Percentiles rank a stretch among this genome's conserved stretches.
phyloP scores from a whole-genome alignment of 176 grass and related monocot genomes.

The Tillandsia fasciculata region DNA sequence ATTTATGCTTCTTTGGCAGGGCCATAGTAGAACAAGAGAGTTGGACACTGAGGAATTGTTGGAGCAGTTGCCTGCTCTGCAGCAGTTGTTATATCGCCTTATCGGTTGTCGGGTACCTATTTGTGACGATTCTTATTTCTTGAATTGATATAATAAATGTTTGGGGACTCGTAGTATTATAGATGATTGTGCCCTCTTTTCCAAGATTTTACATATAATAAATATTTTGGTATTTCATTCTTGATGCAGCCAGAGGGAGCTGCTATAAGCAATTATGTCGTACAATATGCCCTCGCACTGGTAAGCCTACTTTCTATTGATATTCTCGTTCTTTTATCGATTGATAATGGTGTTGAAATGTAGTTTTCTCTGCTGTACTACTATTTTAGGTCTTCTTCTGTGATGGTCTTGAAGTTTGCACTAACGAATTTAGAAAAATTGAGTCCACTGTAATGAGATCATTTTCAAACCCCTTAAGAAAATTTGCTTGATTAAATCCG shows the following conservation, averaged over 20 bases:
- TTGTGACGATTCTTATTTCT: background rate
- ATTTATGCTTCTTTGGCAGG: conserved; percentile 31
- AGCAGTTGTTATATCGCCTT: conserved; percentile 90
- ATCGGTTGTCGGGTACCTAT: conserved; percentile 72
- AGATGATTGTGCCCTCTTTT: background rate
- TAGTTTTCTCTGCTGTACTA: too few species aligned
- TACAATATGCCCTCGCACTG: conserved; percentile 82
- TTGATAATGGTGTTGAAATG: too few species aligned
- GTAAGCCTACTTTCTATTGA: conserved; percentile 29
- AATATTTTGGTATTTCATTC: conserved; percentile 19
- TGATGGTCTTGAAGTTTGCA: too few species aligned
- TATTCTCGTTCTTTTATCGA: background rate
- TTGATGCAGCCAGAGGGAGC: conserved; percentile 71
- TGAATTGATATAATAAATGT: background rate
- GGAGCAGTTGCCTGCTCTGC: conserved; percentile 81
- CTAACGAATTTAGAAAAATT: too few species aligned
- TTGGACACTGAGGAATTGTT: conserved; percentile 66
- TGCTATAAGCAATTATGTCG: conserved; percentile 66
- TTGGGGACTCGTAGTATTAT: too few species aligned
- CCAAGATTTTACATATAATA: conserved; percentile 7
- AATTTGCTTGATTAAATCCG: too few species aligned
- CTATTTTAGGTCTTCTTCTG: too few species aligned
- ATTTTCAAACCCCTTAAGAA: too few species aligned
- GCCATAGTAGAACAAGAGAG: conserved; percentile 72
- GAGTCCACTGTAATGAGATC: too few species aligned